Percentiles rank a stretch among this genome's conserved stretches.
These are phyloP conservation scores for Pholiota conissans DNA, from an alignment of 768 basidiomycete genomes.

Conservation along the genomic window DNA sequence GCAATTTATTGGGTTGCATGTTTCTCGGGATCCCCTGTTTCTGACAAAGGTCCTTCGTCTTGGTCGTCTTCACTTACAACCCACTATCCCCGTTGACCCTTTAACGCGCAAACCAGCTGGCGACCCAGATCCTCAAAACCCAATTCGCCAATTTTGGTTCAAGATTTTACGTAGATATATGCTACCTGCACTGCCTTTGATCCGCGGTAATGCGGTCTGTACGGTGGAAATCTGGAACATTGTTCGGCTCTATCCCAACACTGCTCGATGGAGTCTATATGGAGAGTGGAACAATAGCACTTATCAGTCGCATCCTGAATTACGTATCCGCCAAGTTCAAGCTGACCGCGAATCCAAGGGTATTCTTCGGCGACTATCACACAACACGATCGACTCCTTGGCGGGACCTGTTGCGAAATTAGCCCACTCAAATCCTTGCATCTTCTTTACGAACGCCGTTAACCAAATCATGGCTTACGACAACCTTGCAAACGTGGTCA, in stretches of 20 bases:
- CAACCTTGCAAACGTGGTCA: conserved; percentile 86
- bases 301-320: conserved; percentile 76
- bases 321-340: conserved; percentile 77
- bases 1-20: conserved; percentile 76
- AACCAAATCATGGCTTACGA: conserved; percentile 97
- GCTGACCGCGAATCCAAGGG: conserved; percentile 88
- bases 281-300: conserved; percentile 87
- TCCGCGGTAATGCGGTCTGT: conserved; percentile 83
- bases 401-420: conserved; percentile 90
- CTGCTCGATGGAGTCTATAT: conserved; percentile 86
- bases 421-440: conserved; percentile 91
- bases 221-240: conserved; percentile 94
- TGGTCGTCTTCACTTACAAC: conserved; percentile 62
- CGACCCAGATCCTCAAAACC: conserved; percentile 55
- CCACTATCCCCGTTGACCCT: conserved; percentile 57
- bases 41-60: conserved; percentile 80
- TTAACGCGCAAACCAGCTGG: conserved; percentile 58
- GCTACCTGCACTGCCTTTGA: conserved; percentile 84
- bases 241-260: conserved; percentile 74
- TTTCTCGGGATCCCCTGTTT: conserved; percentile 76
- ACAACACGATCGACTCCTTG: conserved; percentile 80
- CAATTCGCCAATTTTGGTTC: conserved; percentile 82
- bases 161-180: conserved; percentile 76
- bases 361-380: conserved; percentile 83
- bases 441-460: conserved; percentile 87